Base-by-base conservation (phyloP, 2,329 filamentous ascomycete genomes). In the Samsoniella hepiali region DNA sequence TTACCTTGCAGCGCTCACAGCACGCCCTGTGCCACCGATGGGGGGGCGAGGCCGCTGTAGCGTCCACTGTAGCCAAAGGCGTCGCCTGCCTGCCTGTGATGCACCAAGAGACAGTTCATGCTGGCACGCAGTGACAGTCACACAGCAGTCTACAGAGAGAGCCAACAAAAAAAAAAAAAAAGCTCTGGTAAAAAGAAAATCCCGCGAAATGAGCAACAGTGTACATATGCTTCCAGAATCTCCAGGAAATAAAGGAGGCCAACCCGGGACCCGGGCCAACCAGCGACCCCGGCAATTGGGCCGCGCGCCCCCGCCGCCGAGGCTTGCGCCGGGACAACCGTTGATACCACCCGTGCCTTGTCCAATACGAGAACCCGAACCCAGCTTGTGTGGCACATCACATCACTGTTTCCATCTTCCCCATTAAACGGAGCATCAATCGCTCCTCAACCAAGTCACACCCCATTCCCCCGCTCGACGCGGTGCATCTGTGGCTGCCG, bases 311-410 rank as follows among this genome's bases (percentile, higher is more conserved):
- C 47, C 47, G 45, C 50, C 56, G 17, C 36, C 47, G 47, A 51
- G 36, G 36, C 45, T 22, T 40, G 27, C 13, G 27, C 45, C 17
- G 10, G 17, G 29, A 40, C 22, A 42, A 15, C 47, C 29, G 47
- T 50, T 13, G 13, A 32, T 17, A 17, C 27, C 27, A 22, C 31
- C 22, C 15, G 29, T 34, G 29, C 49, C 27, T 31, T 34, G 15
- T 3, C 38, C 34, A 31, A 59, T 51, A 59, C 57, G 57, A 59
- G 47, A 51, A 59, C 45, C 57, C 57, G 36, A 59, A 59, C 57
- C 45, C 36, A 59, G 40, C 31, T 3, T 54, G 50, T 17, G 10
- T 36, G 13, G 13, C 47, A 22, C 22, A 22, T 22, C 22, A 22
- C 22, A 22, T 7, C 45, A 22, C 10, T 47, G 22, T 27, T 22